phyloP scores from a whole-genome alignment of 257 asterid species.

The Ajuga chamaepitys region DNA sequence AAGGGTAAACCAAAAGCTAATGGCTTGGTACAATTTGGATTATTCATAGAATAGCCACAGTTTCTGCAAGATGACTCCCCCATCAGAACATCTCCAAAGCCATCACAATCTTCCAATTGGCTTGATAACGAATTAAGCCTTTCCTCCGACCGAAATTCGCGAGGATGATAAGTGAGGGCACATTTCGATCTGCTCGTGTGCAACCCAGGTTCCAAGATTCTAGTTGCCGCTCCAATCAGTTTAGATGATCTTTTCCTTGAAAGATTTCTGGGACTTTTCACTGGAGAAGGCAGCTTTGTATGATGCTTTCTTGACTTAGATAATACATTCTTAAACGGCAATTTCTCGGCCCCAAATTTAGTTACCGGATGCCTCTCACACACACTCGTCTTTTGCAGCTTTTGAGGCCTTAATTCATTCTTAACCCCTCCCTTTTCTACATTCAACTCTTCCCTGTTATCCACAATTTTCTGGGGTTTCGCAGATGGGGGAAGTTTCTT shows the following conservation, averaged over 20 bases:
- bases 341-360: slow-evolving; percentile 49
- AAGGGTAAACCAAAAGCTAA: slow-evolving; percentile 22
- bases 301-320: slow-evolving; percentile 62
- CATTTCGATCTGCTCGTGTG: slow-evolving; percentile 46
- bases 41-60: slow-evolving; percentile 43
- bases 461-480: slow-evolving; percentile 19
- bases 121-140: slow-evolving; percentile 12
- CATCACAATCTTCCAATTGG: slow-evolving; percentile 18
- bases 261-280: slow-evolving; percentile 60
- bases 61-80: slow-evolving; percentile 43
- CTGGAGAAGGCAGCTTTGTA: slow-evolving; percentile 54
- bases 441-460: slow-evolving; percentile 25
- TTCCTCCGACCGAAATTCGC: slow-evolving; percentile 20
- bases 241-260: slow-evolving; percentile 57
- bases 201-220: slow-evolving; percentile 84
- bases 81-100: slow-evolving; percentile 14
- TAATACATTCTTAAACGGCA: slow-evolving; percentile 56
- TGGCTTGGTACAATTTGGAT: slow-evolving; percentile 23
- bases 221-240: slow-evolving; percentile 77
- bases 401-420: slow-evolving; percentile 71
- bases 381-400: slow-evolving; percentile 73
- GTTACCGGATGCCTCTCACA: slow-evolving; percentile 43
- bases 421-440: slow-evolving; percentile 40
- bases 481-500: slow-evolving; percentile 33
- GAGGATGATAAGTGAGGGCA: slow-evolving; percentile 47